Evolutionary conservation across 1,284 basidiomycete species (phyloP).

Genomic region (Microbotryomycetes sp.): DNA sequence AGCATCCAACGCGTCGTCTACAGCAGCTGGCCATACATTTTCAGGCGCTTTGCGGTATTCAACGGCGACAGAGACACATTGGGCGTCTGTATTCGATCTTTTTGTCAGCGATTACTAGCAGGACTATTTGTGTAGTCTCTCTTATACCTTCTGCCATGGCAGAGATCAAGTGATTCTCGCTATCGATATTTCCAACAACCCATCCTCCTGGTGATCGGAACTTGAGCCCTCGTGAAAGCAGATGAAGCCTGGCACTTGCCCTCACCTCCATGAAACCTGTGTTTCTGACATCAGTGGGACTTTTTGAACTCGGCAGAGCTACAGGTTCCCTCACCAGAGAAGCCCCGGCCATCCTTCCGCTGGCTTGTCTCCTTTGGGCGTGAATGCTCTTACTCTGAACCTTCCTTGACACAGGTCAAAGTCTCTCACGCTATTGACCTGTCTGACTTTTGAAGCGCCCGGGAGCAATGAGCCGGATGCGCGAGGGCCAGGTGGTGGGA

Average conservation of each 20-base stretch:
- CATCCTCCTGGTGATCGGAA: conserved; percentile 53
- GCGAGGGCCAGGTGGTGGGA: background rate
- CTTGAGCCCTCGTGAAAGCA: too few species aligned
- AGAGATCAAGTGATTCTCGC: conserved; percentile 55
- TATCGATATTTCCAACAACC: conserved; percentile 58
- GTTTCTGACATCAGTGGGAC: background rate
- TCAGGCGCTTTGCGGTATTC: conserved; percentile 71
- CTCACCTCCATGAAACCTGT: conserved; percentile 1
- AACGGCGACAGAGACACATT: conserved; percentile 54
- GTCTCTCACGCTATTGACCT: background rate
- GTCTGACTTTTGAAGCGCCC: background rate
- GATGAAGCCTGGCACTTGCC: too few species aligned
- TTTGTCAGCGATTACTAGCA: background rate
- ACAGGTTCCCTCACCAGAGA: background rate
- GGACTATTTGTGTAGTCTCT: conserved; percentile 1
- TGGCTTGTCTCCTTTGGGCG: background rate
- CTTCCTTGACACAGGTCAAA: background rate
- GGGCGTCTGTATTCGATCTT: background rate
- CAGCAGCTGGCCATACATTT: conserved; percentile 62
- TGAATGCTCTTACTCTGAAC: background rate
- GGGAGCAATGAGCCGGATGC: background rate
- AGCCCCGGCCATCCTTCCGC: background rate
- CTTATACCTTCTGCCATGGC: conserved; percentile 53
- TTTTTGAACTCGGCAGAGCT: background rate
- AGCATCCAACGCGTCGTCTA: conserved; percentile 63